phyloP scores from a whole-genome alignment of 257 asterid species.

The Plantago elongata region DNA sequence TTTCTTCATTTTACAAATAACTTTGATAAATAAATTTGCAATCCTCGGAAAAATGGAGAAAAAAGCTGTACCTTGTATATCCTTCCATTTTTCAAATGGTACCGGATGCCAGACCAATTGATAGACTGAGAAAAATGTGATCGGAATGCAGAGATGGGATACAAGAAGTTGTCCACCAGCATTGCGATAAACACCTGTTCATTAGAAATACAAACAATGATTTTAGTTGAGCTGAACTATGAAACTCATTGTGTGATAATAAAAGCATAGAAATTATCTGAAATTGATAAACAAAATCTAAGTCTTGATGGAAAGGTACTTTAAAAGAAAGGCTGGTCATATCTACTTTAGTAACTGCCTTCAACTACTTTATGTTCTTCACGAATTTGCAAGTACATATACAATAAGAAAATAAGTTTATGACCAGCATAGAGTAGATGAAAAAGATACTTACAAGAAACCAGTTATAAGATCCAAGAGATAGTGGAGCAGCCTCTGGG shows the following conservation, averaged over 20 bases:
- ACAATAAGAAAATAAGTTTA: background rate
- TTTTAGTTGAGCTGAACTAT: conserved; percentile 16
- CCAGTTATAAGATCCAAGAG: conserved; percentile 95
- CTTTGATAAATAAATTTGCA: background rate
- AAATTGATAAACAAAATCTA: background rate
- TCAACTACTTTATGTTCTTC: background rate
- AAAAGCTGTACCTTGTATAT: conserved; percentile 57
- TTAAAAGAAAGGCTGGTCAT: background rate
- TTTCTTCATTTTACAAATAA: background rate
- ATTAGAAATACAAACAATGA: conserved; percentile 22
- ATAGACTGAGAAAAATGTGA: conserved; percentile 91
- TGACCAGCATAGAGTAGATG: background rate
- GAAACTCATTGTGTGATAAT: conserved; percentile 7
- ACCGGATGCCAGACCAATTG: conserved; percentile 95
- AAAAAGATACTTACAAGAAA: conserved; percentile 63
- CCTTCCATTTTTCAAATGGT: conserved; percentile 86
- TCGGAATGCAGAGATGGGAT: conserved; percentile 85
- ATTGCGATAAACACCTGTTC: conserved; percentile 89
- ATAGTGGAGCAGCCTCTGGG: conserved; percentile 87
- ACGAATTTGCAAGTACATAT: background rate
- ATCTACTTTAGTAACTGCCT: background rate
- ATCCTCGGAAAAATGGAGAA: conserved; percentile 6
- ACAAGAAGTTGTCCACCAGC: conserved; percentile 90
- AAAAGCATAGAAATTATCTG: too few species aligned
- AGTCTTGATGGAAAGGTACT: background rate